Evolutionary conservation across 768 basidiomycete genomes (phyloP).

Genomic region (Mycena metata): DNA sequence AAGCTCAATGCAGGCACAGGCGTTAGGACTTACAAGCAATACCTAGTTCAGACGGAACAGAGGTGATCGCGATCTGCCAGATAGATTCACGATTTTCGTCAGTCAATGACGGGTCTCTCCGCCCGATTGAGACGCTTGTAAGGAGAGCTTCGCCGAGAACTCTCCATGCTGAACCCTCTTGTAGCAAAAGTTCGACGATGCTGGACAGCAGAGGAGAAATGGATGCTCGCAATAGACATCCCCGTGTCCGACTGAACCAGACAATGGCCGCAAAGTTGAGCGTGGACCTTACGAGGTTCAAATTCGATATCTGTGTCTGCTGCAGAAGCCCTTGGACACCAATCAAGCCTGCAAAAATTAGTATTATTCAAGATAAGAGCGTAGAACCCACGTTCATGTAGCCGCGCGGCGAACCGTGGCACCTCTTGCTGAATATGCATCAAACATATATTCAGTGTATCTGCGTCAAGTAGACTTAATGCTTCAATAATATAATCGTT

Average conservation of each 20-base stretch:
- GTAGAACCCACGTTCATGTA: constrained; percentile 50
- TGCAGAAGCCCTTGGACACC: constrained; percentile 9
- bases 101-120: constrained; percentile 29
- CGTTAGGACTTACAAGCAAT: constrained; percentile 55
- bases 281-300: constrained; percentile 41
- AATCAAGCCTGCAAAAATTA: constrained; percentile 11
- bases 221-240: constrained; percentile 38
- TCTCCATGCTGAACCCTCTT: constrained; percentile 9
- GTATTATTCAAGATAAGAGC: neutral
- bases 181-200: constrained; percentile 39
- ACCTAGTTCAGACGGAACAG: constrained; percentile 49
- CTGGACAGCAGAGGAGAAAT: constrained; percentile 41
- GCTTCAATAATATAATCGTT: constrained; percentile 51
- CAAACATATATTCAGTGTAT: constrained; percentile 38
- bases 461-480: constrained; percentile 42
- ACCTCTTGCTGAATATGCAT: constrained; percentile 40
- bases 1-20: constrained; percentile 3
- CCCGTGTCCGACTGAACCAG: constrained; percentile 46
- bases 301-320: neutral
- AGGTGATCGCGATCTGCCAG: constrained; percentile 52
- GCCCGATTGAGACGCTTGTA: constrained; percentile 49
- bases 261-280: constrained; percentile 53
- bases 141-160: constrained; percentile 54
- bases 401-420: constrained; percentile 44
- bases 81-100: constrained; percentile 50